Evolutionary conservation across 371 early-diverging fungal genomes (phyloP).

Genomic region (Vairimorpha necatrix): DNA sequence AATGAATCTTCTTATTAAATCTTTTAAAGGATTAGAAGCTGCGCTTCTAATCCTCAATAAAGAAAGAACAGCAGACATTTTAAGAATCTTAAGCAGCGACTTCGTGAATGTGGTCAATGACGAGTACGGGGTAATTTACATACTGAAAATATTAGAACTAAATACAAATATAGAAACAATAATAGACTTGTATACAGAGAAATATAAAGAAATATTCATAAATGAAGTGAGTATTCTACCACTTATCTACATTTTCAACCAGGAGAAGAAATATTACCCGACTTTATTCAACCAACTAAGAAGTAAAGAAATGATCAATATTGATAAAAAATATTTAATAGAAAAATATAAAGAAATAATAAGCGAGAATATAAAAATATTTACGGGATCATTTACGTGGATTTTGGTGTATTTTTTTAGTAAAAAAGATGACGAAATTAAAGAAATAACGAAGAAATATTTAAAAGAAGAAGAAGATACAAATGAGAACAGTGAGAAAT

Average conservation of each 20-base stretch:
- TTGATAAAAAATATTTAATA: not conserved
- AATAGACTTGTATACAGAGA: not conserved
- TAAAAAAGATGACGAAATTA: constrained; percentile 1
- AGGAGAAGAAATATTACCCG: constrained; percentile 10
- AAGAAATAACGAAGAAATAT: not conserved
- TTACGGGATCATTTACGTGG: not conserved
- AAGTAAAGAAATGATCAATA: not conserved
- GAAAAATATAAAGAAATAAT: not conserved
- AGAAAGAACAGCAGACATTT: too few relatives aligned
- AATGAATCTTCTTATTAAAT: not conserved
- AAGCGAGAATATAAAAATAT: not conserved
- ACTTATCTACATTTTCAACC: constrained; percentile 11
- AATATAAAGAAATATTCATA: constrained; percentile 10
- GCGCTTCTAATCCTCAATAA: not conserved
- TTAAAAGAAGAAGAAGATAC: not conserved
- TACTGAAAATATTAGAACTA: constrained; percentile 5
- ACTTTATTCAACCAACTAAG: constrained; percentile 15
- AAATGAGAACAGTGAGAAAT: not conserved
- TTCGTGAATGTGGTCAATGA: constrained; percentile 8
- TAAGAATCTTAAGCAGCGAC: not conserved
- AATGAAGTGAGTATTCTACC: constrained; percentile 3
- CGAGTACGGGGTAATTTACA: constrained; percentile 4
- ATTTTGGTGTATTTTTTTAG: not conserved
- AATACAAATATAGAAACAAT: not conserved
- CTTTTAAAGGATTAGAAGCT: not conserved